Evolutionary conservation across 2,329 filamentous ascomycete genomes (phyloP).

Genomic region (Cladosporium austrohemisphaericum): DNA sequence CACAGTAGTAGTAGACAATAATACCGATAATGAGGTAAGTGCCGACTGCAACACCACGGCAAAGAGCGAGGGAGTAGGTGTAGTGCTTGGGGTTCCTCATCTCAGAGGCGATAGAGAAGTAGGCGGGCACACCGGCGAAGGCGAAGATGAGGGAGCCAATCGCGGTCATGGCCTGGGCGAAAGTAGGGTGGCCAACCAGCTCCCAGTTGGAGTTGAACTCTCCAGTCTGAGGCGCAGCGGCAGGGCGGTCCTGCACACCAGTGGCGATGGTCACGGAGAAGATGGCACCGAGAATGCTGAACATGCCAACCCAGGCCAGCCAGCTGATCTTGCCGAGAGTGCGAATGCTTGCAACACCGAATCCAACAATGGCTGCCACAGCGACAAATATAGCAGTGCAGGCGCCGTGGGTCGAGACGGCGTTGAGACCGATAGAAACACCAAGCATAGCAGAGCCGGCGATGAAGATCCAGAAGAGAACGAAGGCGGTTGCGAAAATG

Average conservation of each 20-base stretch:
- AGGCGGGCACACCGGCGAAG: slow-evolving; percentile 56
- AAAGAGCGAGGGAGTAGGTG: slow-evolving; percentile 54
- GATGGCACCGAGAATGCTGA: slow-evolving; percentile 54
- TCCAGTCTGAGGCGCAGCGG: slow-evolving; percentile 57
- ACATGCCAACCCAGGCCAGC: slow-evolving; percentile 59
- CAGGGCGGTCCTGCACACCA: slow-evolving; percentile 55
- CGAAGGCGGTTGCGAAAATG: slow-evolving; percentile 52
- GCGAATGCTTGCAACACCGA: slow-evolving; percentile 6
- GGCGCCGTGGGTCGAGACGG: slow-evolving; percentile 54
- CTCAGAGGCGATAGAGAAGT: slow-evolving; percentile 62
- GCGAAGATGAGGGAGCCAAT: slow-evolving; percentile 59
- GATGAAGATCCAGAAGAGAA: slow-evolving; percentile 55
- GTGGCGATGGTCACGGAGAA: slow-evolving; percentile 48
- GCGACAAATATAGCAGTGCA: slow-evolving; percentile 54
- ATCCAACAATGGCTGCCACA: slow-evolving; percentile 7
- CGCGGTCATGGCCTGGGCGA: slow-evolving; percentile 55
- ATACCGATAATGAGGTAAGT: slow-evolving; percentile 58
- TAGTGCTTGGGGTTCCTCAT: slow-evolving; percentile 60
- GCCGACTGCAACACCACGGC: slow-evolving; percentile 55
- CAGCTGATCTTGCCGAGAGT: slow-evolving; percentile 47
- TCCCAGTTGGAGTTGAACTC: slow-evolving; percentile 58
- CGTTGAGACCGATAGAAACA: slow-evolving; percentile 57
- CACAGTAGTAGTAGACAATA: slow-evolving; percentile 60
- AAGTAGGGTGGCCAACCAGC: slow-evolving; percentile 55
- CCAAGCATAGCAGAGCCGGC: slow-evolving; percentile 57